Conservation (phyloP, 2,329 filamentous ascomycete genomes). For the Paecilomyces sp. region DNA sequence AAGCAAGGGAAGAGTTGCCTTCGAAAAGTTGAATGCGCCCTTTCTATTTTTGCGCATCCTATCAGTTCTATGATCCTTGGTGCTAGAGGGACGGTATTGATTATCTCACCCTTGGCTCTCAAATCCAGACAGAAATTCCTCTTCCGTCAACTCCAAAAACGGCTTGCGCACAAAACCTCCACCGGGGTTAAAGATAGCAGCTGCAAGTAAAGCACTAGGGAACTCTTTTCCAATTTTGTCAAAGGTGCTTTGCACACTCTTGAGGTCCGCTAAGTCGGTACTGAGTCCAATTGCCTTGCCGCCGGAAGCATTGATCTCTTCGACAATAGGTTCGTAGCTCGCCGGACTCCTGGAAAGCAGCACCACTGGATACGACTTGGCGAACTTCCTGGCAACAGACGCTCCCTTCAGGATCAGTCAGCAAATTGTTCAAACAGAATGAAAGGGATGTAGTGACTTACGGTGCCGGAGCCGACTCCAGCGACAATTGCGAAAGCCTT, state of each 20-base stretch:
- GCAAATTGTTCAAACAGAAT: neutral
- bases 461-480: neutral
- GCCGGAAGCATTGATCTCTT: slow-evolving; percentile 53
- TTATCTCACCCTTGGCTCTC: slow-evolving; percentile 42
- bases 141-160: slow-evolving; percentile 53
- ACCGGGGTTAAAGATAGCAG: slow-evolving; percentile 55
- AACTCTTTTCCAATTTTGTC: slow-evolving; percentile 48
- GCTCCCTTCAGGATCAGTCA: slow-evolving; percentile 37
- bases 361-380: slow-evolving; percentile 51
- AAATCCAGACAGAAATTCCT: slow-evolving; percentile 48
- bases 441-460: neutral
- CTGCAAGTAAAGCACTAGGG: slow-evolving; percentile 37
- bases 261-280: slow-evolving; percentile 49
- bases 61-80: neutral
- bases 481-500: neutral
- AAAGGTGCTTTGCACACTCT: slow-evolving; percentile 48
- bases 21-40: slow-evolving; percentile 71
- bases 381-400: slow-evolving; percentile 54
- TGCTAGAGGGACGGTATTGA: neutral
- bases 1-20: slow-evolving; percentile 63
- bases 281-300: slow-evolving; percentile 56
- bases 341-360: slow-evolving; percentile 52
- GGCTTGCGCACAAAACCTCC: slow-evolving; percentile 53
- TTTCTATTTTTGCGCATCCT: slow-evolving; percentile 16
- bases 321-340: slow-evolving; percentile 48